phyloP scores from a whole-genome alignment of 2,329 filamentous ascomycete genomes.

The Metarhizium robertsii region DNA sequence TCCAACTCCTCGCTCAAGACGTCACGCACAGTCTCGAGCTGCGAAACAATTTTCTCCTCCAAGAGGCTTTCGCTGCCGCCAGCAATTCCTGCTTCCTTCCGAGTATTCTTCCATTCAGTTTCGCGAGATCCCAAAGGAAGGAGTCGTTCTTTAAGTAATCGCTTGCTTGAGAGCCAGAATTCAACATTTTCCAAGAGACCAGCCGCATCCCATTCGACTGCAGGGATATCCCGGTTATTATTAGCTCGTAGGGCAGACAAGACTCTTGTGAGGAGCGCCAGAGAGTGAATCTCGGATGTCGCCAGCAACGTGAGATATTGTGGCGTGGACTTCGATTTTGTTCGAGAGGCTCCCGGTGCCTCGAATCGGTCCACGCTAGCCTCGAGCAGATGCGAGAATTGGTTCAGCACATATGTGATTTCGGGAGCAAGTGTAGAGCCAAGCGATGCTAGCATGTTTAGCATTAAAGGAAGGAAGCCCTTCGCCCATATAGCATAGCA shows the following conservation, averaged over 20 bases:
- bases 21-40: conserved; percentile 53
- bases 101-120: conserved; percentile 46
- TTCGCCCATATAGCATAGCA: conserved; percentile 87
- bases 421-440: conserved; percentile 76
- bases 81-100: conserved; percentile 23
- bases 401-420: conserved; percentile 77
- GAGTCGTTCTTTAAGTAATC: conserved; percentile 61
- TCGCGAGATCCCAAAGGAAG: conserved; percentile 66
- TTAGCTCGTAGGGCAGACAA: conserved; percentile 55
- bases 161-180: conserved; percentile 63
- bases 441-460: conserved; percentile 79
- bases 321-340: conserved; percentile 35
- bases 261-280: conserved; percentile 67
- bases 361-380: conserved; percentile 67
- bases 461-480: conserved; percentile 75
- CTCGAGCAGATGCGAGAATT: conserved; percentile 70
- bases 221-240: conserved; percentile 63
- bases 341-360: conserved; percentile 44
- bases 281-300: conserved; percentile 68
- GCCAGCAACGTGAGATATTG: conserved; percentile 65
- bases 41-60: conserved; percentile 65
- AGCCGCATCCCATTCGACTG: conserved; percentile 65
- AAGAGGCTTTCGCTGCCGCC: conserved; percentile 51
- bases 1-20: conserved; percentile 45
- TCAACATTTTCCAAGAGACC: conserved; percentile 74